Percentiles rank a stretch among this genome's conserved stretches.
Evolutionary conservation across 441 rosid genomes (phyloP).

Genomic region (Corymbia citriodora): DNA sequence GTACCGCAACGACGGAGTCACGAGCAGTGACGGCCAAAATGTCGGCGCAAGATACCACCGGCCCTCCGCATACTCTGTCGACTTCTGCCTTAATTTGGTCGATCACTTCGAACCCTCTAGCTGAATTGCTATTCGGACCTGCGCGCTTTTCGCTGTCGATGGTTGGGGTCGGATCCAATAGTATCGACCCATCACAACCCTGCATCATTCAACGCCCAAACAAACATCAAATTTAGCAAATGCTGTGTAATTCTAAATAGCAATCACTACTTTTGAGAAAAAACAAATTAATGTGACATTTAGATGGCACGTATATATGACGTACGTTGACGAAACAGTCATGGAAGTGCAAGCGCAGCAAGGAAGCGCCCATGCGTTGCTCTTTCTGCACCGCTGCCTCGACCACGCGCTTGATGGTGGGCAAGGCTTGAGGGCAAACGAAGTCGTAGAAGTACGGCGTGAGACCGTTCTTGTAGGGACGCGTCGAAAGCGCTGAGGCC

Average conservation of each 20-base stretch:
- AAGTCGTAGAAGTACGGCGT: neutral
- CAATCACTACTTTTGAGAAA: neutral
- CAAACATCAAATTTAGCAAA: neutral
- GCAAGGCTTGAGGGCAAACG: slow-evolving; percentile 16
- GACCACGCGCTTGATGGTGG: neutral
- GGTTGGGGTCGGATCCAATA: slow-evolving; percentile 10
- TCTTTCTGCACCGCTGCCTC: slow-evolving; percentile 6
- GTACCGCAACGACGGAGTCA: slow-evolving; percentile 17
- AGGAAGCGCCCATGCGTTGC: slow-evolving; percentile 21
- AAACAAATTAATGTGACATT: neutral
- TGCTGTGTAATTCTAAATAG: neutral
- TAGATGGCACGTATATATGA: neutral
- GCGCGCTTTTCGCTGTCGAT: slow-evolving; percentile 18
- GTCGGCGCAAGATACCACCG: slow-evolving; percentile 25
- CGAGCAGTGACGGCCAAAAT: slow-evolving; percentile 24
- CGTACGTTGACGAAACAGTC: slow-evolving; percentile 13
- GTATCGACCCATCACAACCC: slow-evolving; percentile 28
- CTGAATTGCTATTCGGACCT: slow-evolving; percentile 10
- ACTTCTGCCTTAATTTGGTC: slow-evolving; percentile 15
- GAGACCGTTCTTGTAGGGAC: neutral
- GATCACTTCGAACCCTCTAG: slow-evolving; percentile 21
- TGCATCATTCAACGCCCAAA: neutral
- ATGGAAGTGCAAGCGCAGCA: slow-evolving; percentile 20
- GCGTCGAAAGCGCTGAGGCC: neutral
- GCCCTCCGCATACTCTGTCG: neutral